These are phyloP conservation scores for Suillus spraguei DNA, from an alignment of 768 basidiomycete genomes.

Conservation along the genomic window DNA sequence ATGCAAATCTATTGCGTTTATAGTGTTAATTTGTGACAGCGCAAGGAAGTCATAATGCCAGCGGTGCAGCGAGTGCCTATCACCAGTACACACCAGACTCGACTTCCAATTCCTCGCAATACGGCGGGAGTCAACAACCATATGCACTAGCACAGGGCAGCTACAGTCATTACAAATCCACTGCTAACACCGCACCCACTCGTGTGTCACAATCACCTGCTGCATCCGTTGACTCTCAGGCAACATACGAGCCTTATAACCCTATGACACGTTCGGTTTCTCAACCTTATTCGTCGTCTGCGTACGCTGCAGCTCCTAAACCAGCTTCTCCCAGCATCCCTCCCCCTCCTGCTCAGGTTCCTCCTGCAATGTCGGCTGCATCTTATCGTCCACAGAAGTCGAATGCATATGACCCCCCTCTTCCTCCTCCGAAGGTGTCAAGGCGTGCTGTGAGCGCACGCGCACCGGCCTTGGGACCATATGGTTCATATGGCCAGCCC, in stretches of 20 bases:
- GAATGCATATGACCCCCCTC: constrained; percentile 80
- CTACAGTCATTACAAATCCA: constrained; percentile 42
- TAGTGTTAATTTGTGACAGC: constrained; percentile 15
- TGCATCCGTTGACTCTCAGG: constrained; percentile 22
- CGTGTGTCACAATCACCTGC: constrained; percentile 24
- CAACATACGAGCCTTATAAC: constrained; percentile 34
- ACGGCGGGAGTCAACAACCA: constrained; percentile 22
- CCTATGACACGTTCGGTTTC: constrained; percentile 26
- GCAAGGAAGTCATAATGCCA: constrained; percentile 15
- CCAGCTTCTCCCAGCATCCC: constrained; percentile 23
- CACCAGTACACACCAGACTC: constrained; percentile 29
- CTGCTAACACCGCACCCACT: constrained; percentile 25
- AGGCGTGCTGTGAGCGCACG: constrained; percentile 33
- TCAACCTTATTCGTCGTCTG: constrained; percentile 25
- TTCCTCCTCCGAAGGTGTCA: constrained; percentile 50
- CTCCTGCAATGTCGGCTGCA: constrained; percentile 42
- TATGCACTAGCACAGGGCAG: constrained; percentile 14
- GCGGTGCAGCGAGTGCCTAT: constrained; percentile 19
- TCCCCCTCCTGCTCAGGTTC: constrained; percentile 26
- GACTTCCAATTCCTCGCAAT: constrained; percentile 20
- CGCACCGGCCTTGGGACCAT: constrained; percentile 15
- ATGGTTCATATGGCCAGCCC: constrained; percentile 15
- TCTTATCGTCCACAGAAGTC: constrained; percentile 64
- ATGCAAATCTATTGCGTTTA: background rate
- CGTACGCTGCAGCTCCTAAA: constrained; percentile 18